These are phyloP conservation scores for Diutina catenulata DNA, from an alignment of 1,139 yeast genomes.

Conservation along the genomic window DNA sequence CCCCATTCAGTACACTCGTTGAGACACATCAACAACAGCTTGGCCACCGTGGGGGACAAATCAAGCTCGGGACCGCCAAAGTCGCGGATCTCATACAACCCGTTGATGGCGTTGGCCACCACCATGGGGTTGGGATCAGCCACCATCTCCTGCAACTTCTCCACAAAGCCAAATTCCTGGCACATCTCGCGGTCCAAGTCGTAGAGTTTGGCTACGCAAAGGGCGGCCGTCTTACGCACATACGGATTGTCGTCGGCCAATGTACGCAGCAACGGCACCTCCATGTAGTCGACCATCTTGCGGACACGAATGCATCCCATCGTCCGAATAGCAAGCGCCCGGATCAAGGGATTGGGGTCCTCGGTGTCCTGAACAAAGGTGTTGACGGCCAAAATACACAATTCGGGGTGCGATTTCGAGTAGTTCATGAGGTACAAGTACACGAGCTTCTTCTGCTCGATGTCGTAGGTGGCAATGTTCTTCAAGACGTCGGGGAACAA, in stretches of 20 bases:
- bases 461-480: slow-evolving; percentile 92
- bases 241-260: slow-evolving; percentile 90
- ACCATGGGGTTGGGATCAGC: slow-evolving; percentile 95
- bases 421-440: slow-evolving; percentile 93
- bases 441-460: slow-evolving; percentile 93
- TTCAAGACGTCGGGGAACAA: slow-evolving; percentile 93
- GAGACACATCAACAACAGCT: slow-evolving; percentile 64
- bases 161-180: slow-evolving; percentile 77
- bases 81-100: slow-evolving; percentile 73
- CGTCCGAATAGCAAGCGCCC: slow-evolving; percentile 94
- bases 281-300: slow-evolving; percentile 91
- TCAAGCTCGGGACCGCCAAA: slow-evolving; percentile 40
- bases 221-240: slow-evolving; percentile 94
- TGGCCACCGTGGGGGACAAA: slow-evolving; percentile 33
- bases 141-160: slow-evolving; percentile 54
- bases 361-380: slow-evolving; percentile 95
- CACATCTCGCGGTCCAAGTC: slow-evolving; percentile 77
- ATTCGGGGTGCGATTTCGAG: slow-evolving; percentile 92
- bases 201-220: slow-evolving; percentile 90
- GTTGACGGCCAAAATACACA: slow-evolving; percentile 91
- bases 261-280: slow-evolving; percentile 77
- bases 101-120: slow-evolving; percentile 83
- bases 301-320: slow-evolving; percentile 98
- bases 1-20: slow-evolving; percentile 99
- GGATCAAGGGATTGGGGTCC: slow-evolving; percentile 91